Evolutionary conservation across 495 filamentous ascomycete species (phyloP), one percentile per base, ranked within the genome.

Genomic region (Thozetella sp.): DNA sequence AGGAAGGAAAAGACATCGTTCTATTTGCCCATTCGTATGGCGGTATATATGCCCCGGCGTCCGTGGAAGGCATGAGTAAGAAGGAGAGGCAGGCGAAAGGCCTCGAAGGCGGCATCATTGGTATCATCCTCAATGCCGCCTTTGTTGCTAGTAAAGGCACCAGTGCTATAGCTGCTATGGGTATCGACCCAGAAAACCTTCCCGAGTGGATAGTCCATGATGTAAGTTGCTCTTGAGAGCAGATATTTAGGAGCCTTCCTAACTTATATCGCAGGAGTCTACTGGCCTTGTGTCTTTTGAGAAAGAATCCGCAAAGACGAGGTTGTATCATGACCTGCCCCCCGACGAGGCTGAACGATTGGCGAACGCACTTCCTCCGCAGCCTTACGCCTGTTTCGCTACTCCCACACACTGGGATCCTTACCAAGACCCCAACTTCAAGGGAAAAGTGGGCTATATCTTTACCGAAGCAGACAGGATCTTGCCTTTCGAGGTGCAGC

Each of bases 61-160:
- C 22, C 26, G 17, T 53, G 51, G 17, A 53, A 17, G 51, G 51
- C 0, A 63, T 80, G n/a, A 76, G 72, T 55, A 79, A 77, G 56
- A 34, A 26, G 1, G 66, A 76, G 6, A 68, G 81, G 1, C 56
- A 62, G 48, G 64, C 50, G 1, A 62, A 70, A 1, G 75, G 73
- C 13, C 63, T 76, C 26, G 27, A 58, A 6, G 79, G 80, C 4
- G 83, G 82, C 1, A 75, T 86, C 4, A 55, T 76, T 2, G 73
- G 70, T 20, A 56, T 84, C 6, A 37, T 37, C 30, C 30, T 37
- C 30, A 37, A 37, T 15, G 30, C 30, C 15, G 30, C 30, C 15
- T 37, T 37, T 37, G 15, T 37, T 15, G 30, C 30, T 15, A 10
- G 11, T n/a, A 19, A 48, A 48, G 43, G 6, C n/a, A 48, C 43